Conservation (phyloP, 306 rosid species). For the Sphenostylis stenocarpa region DNA sequence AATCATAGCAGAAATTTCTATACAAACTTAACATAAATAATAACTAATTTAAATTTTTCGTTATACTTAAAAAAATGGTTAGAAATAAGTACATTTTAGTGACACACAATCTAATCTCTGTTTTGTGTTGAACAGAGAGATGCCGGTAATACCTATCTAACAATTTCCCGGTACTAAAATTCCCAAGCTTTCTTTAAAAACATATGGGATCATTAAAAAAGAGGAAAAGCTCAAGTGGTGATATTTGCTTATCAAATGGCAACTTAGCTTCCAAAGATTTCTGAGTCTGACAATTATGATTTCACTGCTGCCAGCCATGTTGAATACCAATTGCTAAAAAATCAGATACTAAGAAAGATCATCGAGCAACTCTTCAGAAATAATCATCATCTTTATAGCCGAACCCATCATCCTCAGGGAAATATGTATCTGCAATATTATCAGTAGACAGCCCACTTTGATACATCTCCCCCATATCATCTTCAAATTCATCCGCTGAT, state of each 20-base stretch:
- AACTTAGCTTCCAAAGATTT: background rate
- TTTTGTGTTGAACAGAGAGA: background rate
- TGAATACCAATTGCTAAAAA: background rate
- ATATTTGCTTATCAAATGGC: background rate
- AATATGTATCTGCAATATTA: conserved; percentile 22
- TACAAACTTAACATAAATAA: background rate
- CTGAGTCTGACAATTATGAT: background rate
- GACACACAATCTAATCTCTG: background rate
- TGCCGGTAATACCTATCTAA: background rate
- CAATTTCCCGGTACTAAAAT: background rate
- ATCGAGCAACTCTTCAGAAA: conserved; percentile 14
- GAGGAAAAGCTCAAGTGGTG: background rate
- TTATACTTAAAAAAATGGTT: background rate
- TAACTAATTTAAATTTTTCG: background rate
- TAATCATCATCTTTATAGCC: conserved; percentile 14
- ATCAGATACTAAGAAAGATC: background rate
- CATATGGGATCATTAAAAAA: background rate
- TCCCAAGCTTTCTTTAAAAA: background rate
- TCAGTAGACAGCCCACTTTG: conserved; percentile 6
- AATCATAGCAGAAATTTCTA: background rate
- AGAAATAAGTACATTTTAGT: background rate
- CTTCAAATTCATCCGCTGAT: conserved; percentile 24
- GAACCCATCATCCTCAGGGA: conserved; percentile 20
- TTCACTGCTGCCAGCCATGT: background rate
- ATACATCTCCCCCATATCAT: background rate